A percentile compares a stretch with the other conserved stretches of the same genome.
Conservation (phyloP, 1,139 yeast genomes). For the Taiozyma onychis region DNA sequence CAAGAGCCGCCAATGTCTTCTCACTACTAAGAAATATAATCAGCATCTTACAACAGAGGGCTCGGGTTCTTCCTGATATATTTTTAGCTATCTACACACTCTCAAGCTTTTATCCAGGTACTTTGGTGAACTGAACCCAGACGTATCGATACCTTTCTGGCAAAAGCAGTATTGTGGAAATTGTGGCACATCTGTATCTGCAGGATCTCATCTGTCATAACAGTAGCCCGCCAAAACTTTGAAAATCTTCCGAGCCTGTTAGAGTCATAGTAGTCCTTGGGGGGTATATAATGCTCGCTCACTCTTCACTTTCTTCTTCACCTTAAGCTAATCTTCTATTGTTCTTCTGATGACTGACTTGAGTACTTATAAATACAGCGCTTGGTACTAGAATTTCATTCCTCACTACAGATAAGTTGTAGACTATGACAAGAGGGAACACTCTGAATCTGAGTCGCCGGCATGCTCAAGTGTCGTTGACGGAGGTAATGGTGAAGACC, state of each 20-base stretch:
- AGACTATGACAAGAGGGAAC: neutral
- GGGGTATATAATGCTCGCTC: neutral
- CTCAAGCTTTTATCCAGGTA: too few species aligned
- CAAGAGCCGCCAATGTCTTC: too few species aligned
- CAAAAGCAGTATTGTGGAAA: neutral
- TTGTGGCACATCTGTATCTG: neutral
- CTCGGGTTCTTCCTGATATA: too few species aligned
- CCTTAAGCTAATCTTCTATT: neutral
- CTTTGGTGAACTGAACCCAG: neutral
- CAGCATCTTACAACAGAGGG: too few species aligned
- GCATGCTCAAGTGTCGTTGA: neutral
- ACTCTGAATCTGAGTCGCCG: neutral
- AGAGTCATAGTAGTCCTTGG: too few species aligned
- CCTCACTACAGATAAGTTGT: neutral
- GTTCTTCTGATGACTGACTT: neutral
- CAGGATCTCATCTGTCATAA: neutral
- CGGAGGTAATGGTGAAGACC: neutral
- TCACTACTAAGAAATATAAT: too few species aligned
- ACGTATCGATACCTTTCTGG: neutral
- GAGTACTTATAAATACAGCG: neutral
- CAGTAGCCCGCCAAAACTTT: neutral
- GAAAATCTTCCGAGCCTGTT: neutral
- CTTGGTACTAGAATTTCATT: slow-evolving; percentile 1
- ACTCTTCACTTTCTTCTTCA: neutral
- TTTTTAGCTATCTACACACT: too few species aligned